Conservation (phyloP, 2,329 filamentous ascomycete genomes). For the Talaromyces islandicus region DNA sequence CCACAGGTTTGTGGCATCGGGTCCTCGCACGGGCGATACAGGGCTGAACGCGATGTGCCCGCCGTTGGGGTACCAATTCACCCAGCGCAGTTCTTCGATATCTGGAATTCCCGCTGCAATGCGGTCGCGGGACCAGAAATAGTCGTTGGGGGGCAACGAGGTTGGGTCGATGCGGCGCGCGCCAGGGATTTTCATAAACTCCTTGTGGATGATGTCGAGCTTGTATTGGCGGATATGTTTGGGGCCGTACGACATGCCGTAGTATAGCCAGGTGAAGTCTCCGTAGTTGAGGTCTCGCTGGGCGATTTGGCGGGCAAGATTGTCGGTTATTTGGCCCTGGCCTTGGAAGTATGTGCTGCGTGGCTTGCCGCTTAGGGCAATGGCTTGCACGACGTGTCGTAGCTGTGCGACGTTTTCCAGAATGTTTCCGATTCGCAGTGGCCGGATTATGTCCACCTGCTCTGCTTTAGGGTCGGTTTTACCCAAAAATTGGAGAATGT, state of each 20-base stretch:
- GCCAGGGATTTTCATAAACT: constrained; percentile 28
- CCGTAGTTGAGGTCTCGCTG: constrained; percentile 22
- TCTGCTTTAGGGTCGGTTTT: too few species aligned
- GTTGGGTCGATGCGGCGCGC: constrained; percentile 31
- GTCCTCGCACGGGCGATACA: constrained; percentile 39
- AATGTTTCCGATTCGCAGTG: constrained; percentile 13
- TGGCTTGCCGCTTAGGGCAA: constrained; percentile 28
- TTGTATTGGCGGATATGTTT: constrained; percentile 26
- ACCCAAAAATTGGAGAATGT: neutral
- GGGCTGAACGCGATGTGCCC: constrained; percentile 40
- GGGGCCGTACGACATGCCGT: constrained; percentile 31
- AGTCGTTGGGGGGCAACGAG: constrained; percentile 27
- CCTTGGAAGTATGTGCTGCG: constrained; percentile 28
- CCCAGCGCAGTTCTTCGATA: constrained; percentile 36
- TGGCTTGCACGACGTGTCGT: constrained; percentile 23
- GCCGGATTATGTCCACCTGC: neutral
- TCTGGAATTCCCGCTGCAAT: constrained; percentile 32
- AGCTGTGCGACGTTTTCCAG: constrained; percentile 33
- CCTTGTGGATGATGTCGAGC: constrained; percentile 24
- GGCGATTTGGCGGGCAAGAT: constrained; percentile 26
- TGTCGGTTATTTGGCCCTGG: constrained; percentile 25
- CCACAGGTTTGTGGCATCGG: constrained; percentile 37
- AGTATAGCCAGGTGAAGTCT: constrained; percentile 32
- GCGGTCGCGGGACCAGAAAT: constrained; percentile 24
- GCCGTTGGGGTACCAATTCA: constrained; percentile 27